Evolutionary conservation across 108 stramenopile species (phyloP), one percentile per base, ranked within the genome.

Genomic region (Fragilariopsis cylindrus): DNA sequence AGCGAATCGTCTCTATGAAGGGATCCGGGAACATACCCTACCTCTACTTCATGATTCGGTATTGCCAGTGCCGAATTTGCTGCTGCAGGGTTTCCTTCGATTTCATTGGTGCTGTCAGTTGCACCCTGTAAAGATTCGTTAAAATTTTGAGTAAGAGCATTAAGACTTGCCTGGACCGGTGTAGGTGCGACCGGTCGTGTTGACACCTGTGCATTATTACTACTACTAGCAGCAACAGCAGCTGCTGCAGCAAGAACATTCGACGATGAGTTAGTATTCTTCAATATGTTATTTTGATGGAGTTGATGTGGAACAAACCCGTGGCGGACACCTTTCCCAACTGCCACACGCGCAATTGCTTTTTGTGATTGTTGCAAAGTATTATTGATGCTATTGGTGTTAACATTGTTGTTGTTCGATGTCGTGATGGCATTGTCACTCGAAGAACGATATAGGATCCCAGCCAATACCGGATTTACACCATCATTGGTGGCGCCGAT

Each of bases 1-100:
- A 93, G 77, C 7, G 92, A 93, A 57, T 86, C 85, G 39, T 93
- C 82, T 2, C 89, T 73, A 16, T 87, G 89, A 4, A 89, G 70
- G 60, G 88, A 83, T 8, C 88, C 80, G 9, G 72, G 57, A 12
- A 74, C 60, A n/a, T 80, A 71, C 18, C 52, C 19, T 19, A 40
- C 30, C 7, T 46, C 45, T 43, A 48, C 48, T 44, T 62, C 64
- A 15, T 54, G 41, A 12, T 55, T 39, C 5, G 18, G 16, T 12
- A 46, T 4, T 6, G 15, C 57, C 7, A 45, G n/a, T 3, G 41
- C 70, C 6, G 67, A 49, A 5, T 42, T 15, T 12, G 7, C 12
- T 13, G 40, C 42, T 41, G 67, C 12, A 64, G 50, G 16, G 0
- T 63, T 15, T 4, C 7, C 50, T 63, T 69, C 52, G 7, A 15